Evolutionary conservation across 2,329 filamentous ascomycete genomes (phyloP).

Genomic region (Lecanosticta acicola): DNA sequence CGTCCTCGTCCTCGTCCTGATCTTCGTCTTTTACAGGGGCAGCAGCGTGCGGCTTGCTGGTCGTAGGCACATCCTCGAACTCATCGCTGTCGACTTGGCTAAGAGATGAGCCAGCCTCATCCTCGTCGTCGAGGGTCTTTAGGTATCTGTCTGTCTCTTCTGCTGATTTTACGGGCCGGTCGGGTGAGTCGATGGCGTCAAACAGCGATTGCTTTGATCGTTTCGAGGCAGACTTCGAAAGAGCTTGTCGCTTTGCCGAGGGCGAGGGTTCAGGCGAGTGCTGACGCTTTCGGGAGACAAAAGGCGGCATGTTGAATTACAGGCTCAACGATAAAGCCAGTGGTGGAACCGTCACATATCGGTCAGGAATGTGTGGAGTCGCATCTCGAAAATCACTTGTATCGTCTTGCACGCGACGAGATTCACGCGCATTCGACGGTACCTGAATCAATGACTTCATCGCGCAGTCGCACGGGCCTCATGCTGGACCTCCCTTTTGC

Average conservation of each 20-base stretch:
- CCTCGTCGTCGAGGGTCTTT: slow-evolving; percentile 34
- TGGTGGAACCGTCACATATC: not conserved
- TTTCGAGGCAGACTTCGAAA: slow-evolving; percentile 21
- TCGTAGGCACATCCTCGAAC: slow-evolving; percentile 44
- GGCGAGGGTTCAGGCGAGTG: slow-evolving; percentile 45
- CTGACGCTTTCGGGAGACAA: slow-evolving; percentile 61
- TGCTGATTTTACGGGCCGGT: slow-evolving; percentile 20
- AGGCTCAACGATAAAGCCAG: not conserved
- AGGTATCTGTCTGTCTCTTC: slow-evolving; percentile 34
- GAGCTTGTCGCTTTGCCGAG: slow-evolving; percentile 31
- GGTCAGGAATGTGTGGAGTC: not conserved
- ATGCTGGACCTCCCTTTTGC: not conserved
- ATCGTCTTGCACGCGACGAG: not conserved
- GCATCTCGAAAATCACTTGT: not conserved
- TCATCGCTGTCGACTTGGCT: slow-evolving; percentile 45
- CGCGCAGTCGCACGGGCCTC: not conserved
- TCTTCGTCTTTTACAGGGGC: slow-evolving; percentile 3
- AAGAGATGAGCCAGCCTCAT: slow-evolving; percentile 37
- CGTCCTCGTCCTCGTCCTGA: slow-evolving; percentile 10
- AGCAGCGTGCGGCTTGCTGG: slow-evolving; percentile 41
- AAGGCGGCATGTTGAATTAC: slow-evolving; percentile 55
- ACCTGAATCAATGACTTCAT: not conserved
- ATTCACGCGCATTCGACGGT: not conserved
- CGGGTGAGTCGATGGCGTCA: slow-evolving; percentile 39
- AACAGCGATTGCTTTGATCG: slow-evolving; percentile 39